phyloP scores from a whole-genome alignment of 768 basidiomycete species.

The Podaxis mareebaensis region DNA sequence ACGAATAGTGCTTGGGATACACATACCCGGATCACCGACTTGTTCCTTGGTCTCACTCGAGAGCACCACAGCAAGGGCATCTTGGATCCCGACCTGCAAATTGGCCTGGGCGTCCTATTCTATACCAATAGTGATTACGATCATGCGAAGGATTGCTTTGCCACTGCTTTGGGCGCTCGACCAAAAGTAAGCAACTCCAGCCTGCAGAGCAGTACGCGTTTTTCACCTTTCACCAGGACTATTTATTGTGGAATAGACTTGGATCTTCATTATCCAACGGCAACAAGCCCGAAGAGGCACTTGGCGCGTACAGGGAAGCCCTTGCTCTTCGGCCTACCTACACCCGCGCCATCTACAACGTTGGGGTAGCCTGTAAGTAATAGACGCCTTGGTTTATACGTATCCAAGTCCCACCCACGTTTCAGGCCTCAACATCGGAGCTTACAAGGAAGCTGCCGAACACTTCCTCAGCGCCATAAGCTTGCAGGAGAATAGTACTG shows the following conservation, averaged over 20 bases:
- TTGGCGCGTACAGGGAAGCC: constrained; percentile 88
- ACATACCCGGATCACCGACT: constrained; percentile 75
- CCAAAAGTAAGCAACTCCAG: constrained; percentile 50
- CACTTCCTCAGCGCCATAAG: constrained; percentile 87
- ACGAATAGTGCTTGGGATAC: constrained; percentile 78
- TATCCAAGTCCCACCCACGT: constrained; percentile 11
- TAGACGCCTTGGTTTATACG: background rate
- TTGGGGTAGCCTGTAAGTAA: constrained; percentile 92
- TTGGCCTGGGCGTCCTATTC: constrained; percentile 89
- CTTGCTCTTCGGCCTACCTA: constrained; percentile 91
- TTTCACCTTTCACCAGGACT: constrained; percentile 55
- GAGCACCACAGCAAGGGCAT: constrained; percentile 72
- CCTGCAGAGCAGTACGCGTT: background rate
- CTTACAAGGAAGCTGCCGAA: constrained; percentile 93
- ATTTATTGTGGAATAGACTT: constrained; percentile 92
- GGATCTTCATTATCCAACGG: constrained; percentile 96
- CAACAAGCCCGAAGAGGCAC: constrained; percentile 89
- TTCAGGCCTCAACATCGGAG: constrained; percentile 92
- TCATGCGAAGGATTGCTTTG: constrained; percentile 92
- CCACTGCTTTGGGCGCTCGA: constrained; percentile 75
- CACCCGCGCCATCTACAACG: constrained; percentile 96
- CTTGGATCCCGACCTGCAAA: constrained; percentile 89
- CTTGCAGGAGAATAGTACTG: constrained; percentile 70
- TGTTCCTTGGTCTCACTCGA: constrained; percentile 82
- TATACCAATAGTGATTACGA: constrained; percentile 88